Evolutionary conservation across 257 asterid genomes (phyloP).

Genomic region (Solanum medicagineum): DNA sequence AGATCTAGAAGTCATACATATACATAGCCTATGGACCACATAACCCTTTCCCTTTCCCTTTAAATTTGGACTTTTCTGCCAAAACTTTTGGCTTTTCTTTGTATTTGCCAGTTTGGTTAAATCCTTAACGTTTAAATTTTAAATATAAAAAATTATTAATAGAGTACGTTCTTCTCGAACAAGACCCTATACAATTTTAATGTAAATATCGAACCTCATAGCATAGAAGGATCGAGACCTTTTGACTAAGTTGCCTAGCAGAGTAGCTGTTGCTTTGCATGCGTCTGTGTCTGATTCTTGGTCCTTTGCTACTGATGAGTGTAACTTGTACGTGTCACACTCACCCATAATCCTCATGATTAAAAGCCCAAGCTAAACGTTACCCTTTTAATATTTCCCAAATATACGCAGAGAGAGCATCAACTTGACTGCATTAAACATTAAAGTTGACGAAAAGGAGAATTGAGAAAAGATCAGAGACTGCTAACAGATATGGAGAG

Average conservation of each 20-base stretch:
- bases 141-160: too few species aligned
- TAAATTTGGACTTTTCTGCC: neutral
- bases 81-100: neutral
- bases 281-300: neutral
- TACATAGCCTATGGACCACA: conserved; percentile 44
- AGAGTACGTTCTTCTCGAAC: too few species aligned
- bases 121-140: neutral
- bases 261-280: neutral
- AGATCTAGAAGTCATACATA: conserved; percentile 8
- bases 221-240: neutral
- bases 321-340: conserved; percentile 20
- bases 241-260: neutral
- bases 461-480: neutral
- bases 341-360: conserved; percentile 8
- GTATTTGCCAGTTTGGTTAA: neutral
- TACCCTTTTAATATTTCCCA: conserved; percentile 9
- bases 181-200: too few species aligned
- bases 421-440: conserved; percentile 26
- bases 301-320: neutral
- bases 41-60: neutral
- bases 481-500: conserved; percentile 2
- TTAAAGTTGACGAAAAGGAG: conserved; percentile 17
- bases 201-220: too few species aligned
- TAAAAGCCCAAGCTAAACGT: conserved; percentile 1
- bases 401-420: conserved; percentile 4